Base-by-base conservation (phyloP, 2,329 filamentous ascomycete species). In the Fusarium ramigenum region DNA sequence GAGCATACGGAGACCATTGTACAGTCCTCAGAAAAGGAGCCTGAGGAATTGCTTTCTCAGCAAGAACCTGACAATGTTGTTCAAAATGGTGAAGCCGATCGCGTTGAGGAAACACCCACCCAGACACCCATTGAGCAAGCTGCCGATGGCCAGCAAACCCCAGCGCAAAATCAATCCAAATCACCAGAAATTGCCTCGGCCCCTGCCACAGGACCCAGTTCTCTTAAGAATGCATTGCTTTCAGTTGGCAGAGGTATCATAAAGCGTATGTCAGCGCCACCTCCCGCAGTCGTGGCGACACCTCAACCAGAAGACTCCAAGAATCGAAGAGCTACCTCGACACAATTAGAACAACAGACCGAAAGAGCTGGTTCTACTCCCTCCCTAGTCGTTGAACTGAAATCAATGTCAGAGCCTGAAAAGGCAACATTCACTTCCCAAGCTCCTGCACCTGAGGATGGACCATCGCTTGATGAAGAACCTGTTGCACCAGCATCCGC, bases 181-280 rank as follows among this genome's bases (percentile, higher is more conserved):
- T 50, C 56, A 21, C 47, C 54, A 7, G 66, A 60, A 16, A 39
- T 37, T 18, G n/a, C 21, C 23, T 57, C 70, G 10, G 36, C 65
- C 7, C 60, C 60, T 25, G 47, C 61, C 25, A 59, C 60, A 49
- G 43, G 40, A 12, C 28, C 54, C 2, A 34, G 46, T 28, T 49
- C 42, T 32, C 32, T 63, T 19, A 71, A 42, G 28, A 28, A 36
- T 7, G 34, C 66, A 5, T 44, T 72, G 8, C 67, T 74, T 21
- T 73, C 67, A 11, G 60, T 74, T 21, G 70, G 66, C 39, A 49
- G 58, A 52, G 39, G 72, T 39, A 16, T 58, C 25, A 49, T 61
- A 23, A 73, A 73, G 58, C 66, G 72, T 44, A 73, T 73, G 69
- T 74, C 72, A 18, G 72, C 69, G 21, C 72, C 72, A 15, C 72